phyloP scores from a whole-genome alignment of 2,329 filamentous ascomycete genomes.

The Stachybotrys echinatus region DNA sequence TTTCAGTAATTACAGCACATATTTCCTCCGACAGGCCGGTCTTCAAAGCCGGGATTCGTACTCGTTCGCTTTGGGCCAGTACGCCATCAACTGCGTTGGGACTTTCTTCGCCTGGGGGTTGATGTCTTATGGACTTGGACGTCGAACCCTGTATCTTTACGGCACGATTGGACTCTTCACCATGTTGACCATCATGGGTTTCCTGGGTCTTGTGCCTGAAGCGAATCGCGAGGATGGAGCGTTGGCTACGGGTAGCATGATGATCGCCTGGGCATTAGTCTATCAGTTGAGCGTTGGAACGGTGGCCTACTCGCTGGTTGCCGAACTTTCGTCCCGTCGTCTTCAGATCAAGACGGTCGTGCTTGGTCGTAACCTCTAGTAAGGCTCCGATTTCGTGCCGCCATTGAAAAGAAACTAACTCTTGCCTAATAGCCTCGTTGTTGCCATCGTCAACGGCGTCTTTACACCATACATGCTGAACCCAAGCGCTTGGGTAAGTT shows the following conservation, averaged over 20 bases:
- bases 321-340: conserved; percentile 75
- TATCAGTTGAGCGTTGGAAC: conserved; percentile 88
- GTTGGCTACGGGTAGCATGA: conserved; percentile 77
- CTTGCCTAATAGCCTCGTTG: conserved; percentile 55
- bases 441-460: conserved; percentile 75
- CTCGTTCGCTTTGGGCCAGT: conserved; percentile 58
- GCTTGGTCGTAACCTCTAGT: conserved; percentile 72
- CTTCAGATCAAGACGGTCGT: conserved; percentile 91
- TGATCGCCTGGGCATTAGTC: conserved; percentile 75
- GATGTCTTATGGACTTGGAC: conserved; percentile 70
- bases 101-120: conserved; percentile 78
- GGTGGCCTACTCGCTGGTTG: conserved; percentile 83
- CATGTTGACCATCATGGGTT: conserved; percentile 81
- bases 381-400: too few species aligned
- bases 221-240: conserved; percentile 54
- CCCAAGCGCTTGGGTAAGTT: conserved; percentile 61
- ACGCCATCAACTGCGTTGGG: conserved; percentile 71
- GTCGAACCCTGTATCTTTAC: conserved; percentile 69
- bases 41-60: conserved; percentile 47
- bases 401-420: too few species aligned
- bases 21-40: conserved; percentile 57
- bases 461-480: conserved; percentile 93
- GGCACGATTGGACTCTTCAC: conserved; percentile 67
- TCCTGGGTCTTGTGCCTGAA: conserved; percentile 68
- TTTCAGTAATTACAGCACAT: conserved; percentile 61